Evolutionary conservation across 495 filamentous ascomycete species (phyloP), one percentile per base, ranked within the genome.

Genomic region (Hypoxylon perforatum): DNA sequence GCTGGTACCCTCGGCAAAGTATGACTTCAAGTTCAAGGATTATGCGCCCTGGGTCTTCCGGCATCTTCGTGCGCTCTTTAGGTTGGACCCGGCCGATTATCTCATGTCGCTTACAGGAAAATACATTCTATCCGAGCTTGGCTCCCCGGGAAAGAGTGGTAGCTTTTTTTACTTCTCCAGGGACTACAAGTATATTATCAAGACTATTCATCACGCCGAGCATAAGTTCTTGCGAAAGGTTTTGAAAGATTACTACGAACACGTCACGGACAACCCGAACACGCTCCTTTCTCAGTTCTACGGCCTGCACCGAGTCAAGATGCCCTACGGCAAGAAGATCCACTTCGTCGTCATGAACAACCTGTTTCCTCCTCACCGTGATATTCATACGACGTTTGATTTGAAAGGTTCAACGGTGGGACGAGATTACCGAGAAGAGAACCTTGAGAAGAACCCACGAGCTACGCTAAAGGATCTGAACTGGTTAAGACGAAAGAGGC

Each of bases 291-390:
- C 95, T 12, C 95, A 99, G 73, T 99, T 98, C 75, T 99, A 99
- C 73, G 95, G 95, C 42, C 82, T 99, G 15, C 95, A 99, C 78
- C 88, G 95, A 44, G 96, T 99, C 60, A 99, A 99, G 81, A 96
- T 97, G 81, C 94, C 95, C 0, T 99, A 96, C 73, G 95, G 96
- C 33, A 89, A 92, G 62, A 99, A 99, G 81, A 97, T 98, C 61
- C 96, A 99, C 76, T 99, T 99, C 67, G 96, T 99, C 33, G 93
- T 99, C 69, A 99, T 99, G 95, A 99, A 99, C 82, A 99, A 99
- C 71, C 85, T 99, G 17, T 98, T 99, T 70, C 95, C 95, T 15
- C 95, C 95, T 4, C 95, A 99, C 77, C 87, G 94, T 52, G 95
- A 99, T 76, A 97, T 99, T 56, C 95, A 99, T 79, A 87, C 92